A percentile compares a stretch with the other conserved stretches of the same genome.
phyloP scores from a whole-genome alignment of 2,329 filamentous ascomycete species.

The Xylariaceae sp. region DNA sequence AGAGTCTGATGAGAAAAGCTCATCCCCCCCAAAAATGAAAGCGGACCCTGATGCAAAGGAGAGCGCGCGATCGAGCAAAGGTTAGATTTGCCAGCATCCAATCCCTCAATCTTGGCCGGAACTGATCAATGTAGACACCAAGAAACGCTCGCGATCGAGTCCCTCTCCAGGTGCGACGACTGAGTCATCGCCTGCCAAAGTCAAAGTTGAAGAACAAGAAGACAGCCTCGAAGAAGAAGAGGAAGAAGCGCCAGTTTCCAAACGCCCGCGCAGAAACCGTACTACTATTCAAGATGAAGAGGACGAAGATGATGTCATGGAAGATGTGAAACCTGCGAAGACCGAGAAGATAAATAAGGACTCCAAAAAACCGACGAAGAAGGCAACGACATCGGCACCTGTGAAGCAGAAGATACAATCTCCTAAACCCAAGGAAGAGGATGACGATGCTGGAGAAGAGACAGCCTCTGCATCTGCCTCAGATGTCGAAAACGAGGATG shows the following conservation, averaged over 20 bases:
- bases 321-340: slow-evolving; percentile 21
- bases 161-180: slow-evolving; percentile 17
- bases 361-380: slow-evolving; percentile 26
- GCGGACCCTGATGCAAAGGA: slow-evolving; percentile 30
- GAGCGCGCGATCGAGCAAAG: slow-evolving; percentile 34
- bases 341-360: slow-evolving; percentile 11
- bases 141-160: slow-evolving; percentile 38
- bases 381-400: slow-evolving; percentile 18
- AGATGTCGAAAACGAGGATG: slow-evolving; percentile 43
- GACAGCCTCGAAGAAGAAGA: slow-evolving; percentile 29
- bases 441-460: slow-evolving; percentile 39
- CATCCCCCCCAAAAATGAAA: slow-evolving; percentile 16
- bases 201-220: slow-evolving; percentile 29
- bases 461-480: slow-evolving; percentile 40
- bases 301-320: slow-evolving; percentile 40
- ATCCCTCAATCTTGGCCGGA: no score
- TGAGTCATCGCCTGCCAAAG: slow-evolving; percentile 23
- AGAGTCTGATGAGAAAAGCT: slow-evolving; percentile 13
- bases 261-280: slow-evolving; percentile 47
- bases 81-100: slow-evolving; percentile 19
- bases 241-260: slow-evolving; percentile 54
- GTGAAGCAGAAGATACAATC: slow-evolving; percentile 18
- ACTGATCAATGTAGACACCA: slow-evolving; percentile 21
- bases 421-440: slow-evolving; percentile 22
- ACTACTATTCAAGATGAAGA: slow-evolving; percentile 49